Evolutionary conservation across 345 rosid genomes (phyloP), one percentile per base, ranked within the genome.

Genomic region (Eucalyptus virginea): DNA sequence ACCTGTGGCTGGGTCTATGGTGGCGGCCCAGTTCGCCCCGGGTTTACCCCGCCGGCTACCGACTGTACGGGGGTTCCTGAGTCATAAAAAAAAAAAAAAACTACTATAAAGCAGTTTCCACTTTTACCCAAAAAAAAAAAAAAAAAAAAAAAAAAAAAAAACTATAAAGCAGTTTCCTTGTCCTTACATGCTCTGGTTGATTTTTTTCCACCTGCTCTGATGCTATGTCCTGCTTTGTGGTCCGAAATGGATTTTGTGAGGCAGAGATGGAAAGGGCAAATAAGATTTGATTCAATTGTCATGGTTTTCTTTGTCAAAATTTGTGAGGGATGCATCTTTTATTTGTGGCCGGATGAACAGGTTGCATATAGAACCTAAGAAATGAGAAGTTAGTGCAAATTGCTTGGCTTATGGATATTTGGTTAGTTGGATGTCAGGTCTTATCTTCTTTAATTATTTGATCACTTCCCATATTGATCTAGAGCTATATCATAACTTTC

Each of bases 401-500:
- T 77, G 47, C 9, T 21, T 77, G 85, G 28, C 4, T 77, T 37
- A 37, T 77, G 45, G 83, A 77, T 77, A 37, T 77, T 77, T 77
- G 28, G 81, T 37, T 34, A 17, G 81, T 18, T 69, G 81, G 12
- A 34, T 18, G 11, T 69, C 2, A 21, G 47, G 45, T 77, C 30
- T 37, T 77, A 16, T 21, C 85, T 40, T 77, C 45, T 77, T 77
- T 40, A 77, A 40, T 77, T 77, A 77, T 40, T 40, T 77, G 47
- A 40, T 26, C 85, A 77, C 47, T 77, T 77, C 9, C 30, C 11
- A 40, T 40, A 40, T 77, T 77, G 47, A 65, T 89, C 48, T 12
- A 34, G 19, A 86, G 87, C 9, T 50, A 47, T 42, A 24, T 47
- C 51, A 47, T 40, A 48, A 65, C 91, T 45, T 92, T 95, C 98